Base-by-base conservation (phyloP, 495 filamentous ascomycete species). In the Penicillium cataractarum region DNA sequence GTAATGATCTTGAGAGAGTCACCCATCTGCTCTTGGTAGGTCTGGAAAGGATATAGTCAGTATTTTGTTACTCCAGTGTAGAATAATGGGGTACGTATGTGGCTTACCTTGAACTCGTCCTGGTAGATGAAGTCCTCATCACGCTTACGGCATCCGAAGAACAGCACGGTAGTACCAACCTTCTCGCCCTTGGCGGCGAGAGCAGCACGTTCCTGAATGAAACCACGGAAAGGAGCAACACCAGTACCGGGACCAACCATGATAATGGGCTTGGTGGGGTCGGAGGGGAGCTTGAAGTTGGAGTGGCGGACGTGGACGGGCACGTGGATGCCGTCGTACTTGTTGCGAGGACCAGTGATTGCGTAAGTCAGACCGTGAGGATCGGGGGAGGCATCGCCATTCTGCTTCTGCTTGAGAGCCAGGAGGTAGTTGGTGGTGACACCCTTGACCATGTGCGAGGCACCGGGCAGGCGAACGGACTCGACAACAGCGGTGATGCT, bases 251-350 rank as follows among this genome's bases (percentile, higher is more conserved):
- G 95, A 35, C 95, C 95, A 71, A 99, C 85, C 87, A 97, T 91
- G 74, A 99, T 95, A 63, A 99, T 82, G 22, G 95, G 95, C 77
- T 92, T 94, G 21, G 90, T 85, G 7, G 95, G 93, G 67, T 99
- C 95, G 39, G 94, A 97, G 35, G 95, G 95, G 24, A 99, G 85
- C 79, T 97, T 97, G 87, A 99, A 99, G 81, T 99, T 99, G 50
- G 95, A 99, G 80, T 97, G 93, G 58, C 95, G 91, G 54, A 98
- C 87, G 74, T 98, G 96, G 24, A 98, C 92, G 4, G 96, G 95
- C 5, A 98, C 89, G 67, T 97, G 94, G 65, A 97, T 88, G 56
- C 96, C 96, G 73, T 97, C 90, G 75, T 97, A 98, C 78, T 95
- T 97, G 82, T 97, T 98, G 61, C 95, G 86, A 17, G 95, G 95